phyloP scores from a whole-genome alignment of 2,329 filamentous ascomycete species.

The Karstenula rhodostoma region DNA sequence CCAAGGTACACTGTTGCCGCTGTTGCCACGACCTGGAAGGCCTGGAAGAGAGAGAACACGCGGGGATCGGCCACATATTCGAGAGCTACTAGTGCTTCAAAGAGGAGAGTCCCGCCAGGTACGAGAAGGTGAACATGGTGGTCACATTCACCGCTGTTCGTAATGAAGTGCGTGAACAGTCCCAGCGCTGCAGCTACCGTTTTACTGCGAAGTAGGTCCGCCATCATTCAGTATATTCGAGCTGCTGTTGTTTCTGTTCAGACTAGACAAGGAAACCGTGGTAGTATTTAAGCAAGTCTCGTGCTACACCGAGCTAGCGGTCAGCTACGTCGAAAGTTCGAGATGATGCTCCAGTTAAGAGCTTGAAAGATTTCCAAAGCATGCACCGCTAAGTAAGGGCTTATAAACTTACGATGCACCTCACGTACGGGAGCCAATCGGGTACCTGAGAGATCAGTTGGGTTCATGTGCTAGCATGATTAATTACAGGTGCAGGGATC shows the following conservation, averaged over 20 bases:
- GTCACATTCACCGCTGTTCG: constrained; percentile 38
- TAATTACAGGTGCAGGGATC: not conserved
- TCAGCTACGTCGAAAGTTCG: not conserved
- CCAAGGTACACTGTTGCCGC: constrained; percentile 32
- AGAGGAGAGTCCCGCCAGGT: constrained; percentile 24
- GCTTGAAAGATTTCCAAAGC: not conserved
- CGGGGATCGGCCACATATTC: constrained; percentile 27
- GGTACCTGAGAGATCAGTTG: not conserved
- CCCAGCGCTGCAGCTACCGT: constrained; percentile 28
- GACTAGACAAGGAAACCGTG: not conserved
- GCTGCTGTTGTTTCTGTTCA: not conserved
- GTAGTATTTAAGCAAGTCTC: not conserved
- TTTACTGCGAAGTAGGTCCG: constrained; percentile 31
- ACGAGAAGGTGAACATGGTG: constrained; percentile 26
- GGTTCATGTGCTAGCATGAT: not conserved
- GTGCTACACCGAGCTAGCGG: not conserved
- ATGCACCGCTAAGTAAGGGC: not conserved
- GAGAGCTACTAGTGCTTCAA: constrained; percentile 25
- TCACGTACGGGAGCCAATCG: not conserved
- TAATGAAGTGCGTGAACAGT: constrained; percentile 32
- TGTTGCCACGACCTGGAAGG: constrained; percentile 19
- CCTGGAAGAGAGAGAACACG: constrained; percentile 19
- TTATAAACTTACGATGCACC: not conserved
- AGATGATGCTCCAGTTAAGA: not conserved
- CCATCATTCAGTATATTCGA: not conserved